phyloP scores from a whole-genome alignment of 257 asterid genomes.

The Fraxinus pennsylvanica region DNA sequence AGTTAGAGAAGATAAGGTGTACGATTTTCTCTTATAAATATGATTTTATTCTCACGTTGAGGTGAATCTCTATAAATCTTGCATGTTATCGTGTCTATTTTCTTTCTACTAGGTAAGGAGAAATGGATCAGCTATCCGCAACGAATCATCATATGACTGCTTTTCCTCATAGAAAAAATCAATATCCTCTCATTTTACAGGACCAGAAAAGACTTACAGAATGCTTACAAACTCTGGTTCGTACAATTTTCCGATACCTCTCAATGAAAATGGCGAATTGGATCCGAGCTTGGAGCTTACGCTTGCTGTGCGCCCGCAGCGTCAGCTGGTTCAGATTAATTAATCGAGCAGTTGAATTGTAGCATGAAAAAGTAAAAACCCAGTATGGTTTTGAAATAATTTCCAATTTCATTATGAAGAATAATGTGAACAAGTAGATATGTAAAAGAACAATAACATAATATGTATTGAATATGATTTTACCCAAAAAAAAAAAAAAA shows the following conservation, averaged over 20 bases:
- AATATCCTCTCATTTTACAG: background rate
- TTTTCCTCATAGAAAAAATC: background rate
- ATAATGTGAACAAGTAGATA: background rate
- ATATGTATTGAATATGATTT: background rate
- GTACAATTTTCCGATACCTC: background rate
- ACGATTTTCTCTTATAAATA: no score
- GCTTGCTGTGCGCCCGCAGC: background rate
- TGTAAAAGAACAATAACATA: background rate
- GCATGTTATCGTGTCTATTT: no score
- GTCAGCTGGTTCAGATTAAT: background rate
- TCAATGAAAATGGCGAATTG: background rate
- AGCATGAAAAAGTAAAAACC: background rate
- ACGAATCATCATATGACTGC: background rate
- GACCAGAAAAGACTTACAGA: background rate
- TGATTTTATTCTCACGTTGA: no score
- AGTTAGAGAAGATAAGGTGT: no score
- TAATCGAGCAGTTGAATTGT: background rate
- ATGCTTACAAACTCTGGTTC: background rate
- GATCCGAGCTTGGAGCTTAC: constrained; percentile 1
- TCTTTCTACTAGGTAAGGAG: background rate
- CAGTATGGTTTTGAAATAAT: background rate
- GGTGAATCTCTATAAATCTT: no score
- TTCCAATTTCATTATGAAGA: background rate
- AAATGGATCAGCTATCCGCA: background rate
- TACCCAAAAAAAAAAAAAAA: background rate